Evolutionary conservation across 1,284 basidiomycete species (phyloP).

Genomic region (Singerocomus rubriflavus): DNA sequence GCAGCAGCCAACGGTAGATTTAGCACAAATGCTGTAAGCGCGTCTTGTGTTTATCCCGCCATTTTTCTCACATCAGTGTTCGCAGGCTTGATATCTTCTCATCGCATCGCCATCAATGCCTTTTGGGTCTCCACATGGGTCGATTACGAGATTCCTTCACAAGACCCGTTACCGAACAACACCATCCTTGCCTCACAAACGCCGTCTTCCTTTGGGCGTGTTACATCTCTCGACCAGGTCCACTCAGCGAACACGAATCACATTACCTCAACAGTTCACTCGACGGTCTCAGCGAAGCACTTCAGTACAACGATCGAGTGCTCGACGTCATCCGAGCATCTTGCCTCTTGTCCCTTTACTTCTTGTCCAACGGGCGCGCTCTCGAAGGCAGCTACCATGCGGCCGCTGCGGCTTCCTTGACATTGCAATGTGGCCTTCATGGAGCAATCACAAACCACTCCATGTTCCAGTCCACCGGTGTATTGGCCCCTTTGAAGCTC

Average conservation of each 20-base stretch:
- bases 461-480: conserved; percentile 34
- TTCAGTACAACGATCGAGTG: conserved; percentile 50
- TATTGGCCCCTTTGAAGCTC: conserved; percentile 45
- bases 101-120: conserved; percentile 71
- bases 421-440: conserved; percentile 65
- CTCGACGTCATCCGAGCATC: conserved; percentile 72
- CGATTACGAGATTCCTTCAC: conserved; percentile 57
- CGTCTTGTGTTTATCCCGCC: conserved; percentile 3
- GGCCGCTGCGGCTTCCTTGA: conserved; percentile 62
- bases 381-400: conserved; percentile 72
- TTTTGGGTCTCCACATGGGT: conserved; percentile 63
- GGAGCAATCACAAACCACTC: conserved; percentile 40
- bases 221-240: conserved; percentile 67
- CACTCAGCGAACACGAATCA: conserved; percentile 63
- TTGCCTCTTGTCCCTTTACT: conserved; percentile 69
- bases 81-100: conserved; percentile 68
- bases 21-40: conserved; percentile 64
- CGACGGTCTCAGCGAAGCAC: conserved; percentile 55
- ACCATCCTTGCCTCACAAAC: conserved; percentile 72
- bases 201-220: conserved; percentile 79
- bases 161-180: conserved; percentile 51
- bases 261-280: conserved; percentile 62
- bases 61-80: conserved; percentile 11
- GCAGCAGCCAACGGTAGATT: conserved; percentile 57
- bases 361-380: conserved; percentile 66